Evolutionary conservation across 1,284 basidiomycete species (phyloP), one percentile per base, ranked within the genome.

Genomic region (Coriolopsis trogii): DNA sequence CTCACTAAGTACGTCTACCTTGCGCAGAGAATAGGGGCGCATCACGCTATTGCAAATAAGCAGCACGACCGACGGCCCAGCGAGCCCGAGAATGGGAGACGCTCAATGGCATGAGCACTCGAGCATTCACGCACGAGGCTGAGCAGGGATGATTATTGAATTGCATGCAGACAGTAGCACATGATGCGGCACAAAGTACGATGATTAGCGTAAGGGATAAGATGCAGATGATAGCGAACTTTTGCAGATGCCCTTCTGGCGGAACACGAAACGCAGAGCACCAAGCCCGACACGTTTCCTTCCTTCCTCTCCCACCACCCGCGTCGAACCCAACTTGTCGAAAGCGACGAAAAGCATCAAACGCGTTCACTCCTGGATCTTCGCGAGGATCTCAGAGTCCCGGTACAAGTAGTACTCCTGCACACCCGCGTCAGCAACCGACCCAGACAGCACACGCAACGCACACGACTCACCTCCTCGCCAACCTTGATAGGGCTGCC

Each of bases 341-440:
- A 16, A 24, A 25, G 6, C 16, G 31, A 20, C 13, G 23, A 13
- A 16, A 29, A 29, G 16, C 21, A 28, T 9, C 31, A 37, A 16
- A 21, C 23, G 28, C 39, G 40, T 46, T 56, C 45, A 98, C 80
- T 98, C 95, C 73, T 88, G 83, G 69, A 98, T 95, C 80, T 97
- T 98, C 62, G 96, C 96, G 48, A 98, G 83, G 70, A 98, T 98
- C 68, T 98, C 96, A 30, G 86, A 76, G 75, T 98, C 96, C 73
- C 90, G 92, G 86, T 97, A 98, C 55, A 98, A 77, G 76, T 85
- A 90, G 78, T 91, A 99, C 72, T 98, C 96, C 93, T 95, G 45
- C 43, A 31, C 38, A 12, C 21, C 2, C 41, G 24, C 46, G 39
- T 42, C 51, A 59, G 42, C 38, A 38, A 44, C 18, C 37, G 12